These are phyloP conservation scores for Aspergillus nanangensis DNA, from an alignment of 495 filamentous ascomycete genomes.

Conservation along the genomic window DNA sequence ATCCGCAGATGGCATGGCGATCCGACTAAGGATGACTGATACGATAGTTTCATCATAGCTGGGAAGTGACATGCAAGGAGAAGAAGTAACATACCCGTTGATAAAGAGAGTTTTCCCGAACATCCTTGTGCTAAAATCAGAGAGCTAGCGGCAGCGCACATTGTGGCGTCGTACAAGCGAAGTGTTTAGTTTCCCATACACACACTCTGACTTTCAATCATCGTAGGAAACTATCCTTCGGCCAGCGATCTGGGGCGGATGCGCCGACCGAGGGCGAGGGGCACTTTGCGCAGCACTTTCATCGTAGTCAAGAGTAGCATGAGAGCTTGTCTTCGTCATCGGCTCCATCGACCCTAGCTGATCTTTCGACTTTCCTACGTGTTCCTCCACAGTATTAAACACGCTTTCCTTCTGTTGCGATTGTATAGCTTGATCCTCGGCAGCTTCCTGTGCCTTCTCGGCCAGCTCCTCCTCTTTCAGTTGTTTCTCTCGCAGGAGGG, in stretches of 20 bases:
- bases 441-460: conserved; percentile 8
- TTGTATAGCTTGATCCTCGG: neutral
- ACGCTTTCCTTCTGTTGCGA: neutral
- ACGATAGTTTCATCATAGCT: conserved; percentile 35
- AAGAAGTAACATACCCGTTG: conserved; percentile 7
- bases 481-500: conserved; percentile 54
- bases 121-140: no score
- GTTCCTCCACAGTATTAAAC: no score
- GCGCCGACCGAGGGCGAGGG: neutral
- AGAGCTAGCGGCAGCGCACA: no score
- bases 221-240: conserved; percentile 39
- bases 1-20: conserved; percentile 38
- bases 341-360: neutral
- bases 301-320: conserved; percentile 12
- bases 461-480: conserved; percentile 24
- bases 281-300: neutral
- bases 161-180: no score
- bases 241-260: conserved; percentile 11
- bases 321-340: neutral
- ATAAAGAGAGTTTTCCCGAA: no score
- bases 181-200: no score
- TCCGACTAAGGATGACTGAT: conserved; percentile 47
- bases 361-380: neutral
- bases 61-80: neutral
- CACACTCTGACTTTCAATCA: conserved; percentile 19